Conservation (phyloP, 495 filamentous ascomycete genomes). For the Aspergillus biplanus region DNA sequence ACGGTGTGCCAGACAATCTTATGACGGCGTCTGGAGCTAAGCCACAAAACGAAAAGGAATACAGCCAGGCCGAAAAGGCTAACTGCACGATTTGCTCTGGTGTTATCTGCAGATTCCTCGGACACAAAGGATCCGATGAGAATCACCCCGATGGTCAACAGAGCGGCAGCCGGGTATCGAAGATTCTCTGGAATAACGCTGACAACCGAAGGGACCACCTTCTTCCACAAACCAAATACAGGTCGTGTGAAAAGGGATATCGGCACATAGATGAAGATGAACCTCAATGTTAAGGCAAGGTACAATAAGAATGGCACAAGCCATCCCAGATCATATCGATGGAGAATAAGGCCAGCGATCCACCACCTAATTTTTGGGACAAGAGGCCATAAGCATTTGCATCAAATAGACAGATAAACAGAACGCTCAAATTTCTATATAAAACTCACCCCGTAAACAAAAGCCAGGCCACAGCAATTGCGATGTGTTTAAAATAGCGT, state of each 20-base stretch:
- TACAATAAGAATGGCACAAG: constrained; percentile 83
- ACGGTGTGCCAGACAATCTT: constrained; percentile 71
- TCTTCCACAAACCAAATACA: constrained; percentile 65
- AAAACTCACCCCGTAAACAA: constrained; percentile 63
- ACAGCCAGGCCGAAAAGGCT: constrained; percentile 80
- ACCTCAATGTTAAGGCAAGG: constrained; percentile 70
- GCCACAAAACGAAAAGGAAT: constrained; percentile 66
- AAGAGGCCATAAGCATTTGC: constrained; percentile 15
- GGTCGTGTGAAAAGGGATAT: constrained; percentile 66
- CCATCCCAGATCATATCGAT: constrained; percentile 77
- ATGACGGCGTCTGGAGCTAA: constrained; percentile 71
- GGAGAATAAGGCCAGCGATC: constrained; percentile 78
- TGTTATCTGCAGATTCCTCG: constrained; percentile 72
- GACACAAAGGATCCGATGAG: constrained; percentile 75
- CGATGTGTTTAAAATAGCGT: constrained; percentile 39
- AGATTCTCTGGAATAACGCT: constrained; percentile 63
- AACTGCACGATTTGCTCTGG: constrained; percentile 74
- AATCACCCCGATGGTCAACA: constrained; percentile 67
- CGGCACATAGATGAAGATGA: constrained; percentile 75
- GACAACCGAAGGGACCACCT: constrained; percentile 57
- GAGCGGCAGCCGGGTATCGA: constrained; percentile 60
- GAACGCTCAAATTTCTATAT: background rate
- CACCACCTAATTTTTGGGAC: constrained; percentile 68
- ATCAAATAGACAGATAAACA: background rate
- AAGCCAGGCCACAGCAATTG: constrained; percentile 55